Evolutionary conservation across 129 eudicot species (phyloP).

Genomic region (Rutidosis leptorrhynchoides): DNA sequence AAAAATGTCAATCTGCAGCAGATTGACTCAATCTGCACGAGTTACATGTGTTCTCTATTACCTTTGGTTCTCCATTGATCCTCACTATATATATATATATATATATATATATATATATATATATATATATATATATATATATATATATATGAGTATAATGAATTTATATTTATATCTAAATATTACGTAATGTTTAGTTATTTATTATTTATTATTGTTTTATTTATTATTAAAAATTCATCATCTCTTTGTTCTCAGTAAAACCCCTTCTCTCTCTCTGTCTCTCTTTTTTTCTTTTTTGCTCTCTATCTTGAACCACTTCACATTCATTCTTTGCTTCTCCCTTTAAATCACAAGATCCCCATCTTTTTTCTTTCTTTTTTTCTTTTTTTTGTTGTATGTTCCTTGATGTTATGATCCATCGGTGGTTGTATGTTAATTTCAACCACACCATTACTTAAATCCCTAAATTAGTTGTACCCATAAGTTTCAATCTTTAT

Average conservation of each 20-base stretch:
- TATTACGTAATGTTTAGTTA: too few species aligned
- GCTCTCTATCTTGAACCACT: slow-evolving; percentile 46
- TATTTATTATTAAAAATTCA: too few species aligned
- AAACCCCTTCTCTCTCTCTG: slow-evolving; percentile 9
- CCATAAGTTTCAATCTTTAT: slow-evolving; percentile 15
- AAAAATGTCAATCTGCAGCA: too few species aligned
- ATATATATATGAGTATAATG: too few species aligned
- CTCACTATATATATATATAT: too few species aligned
- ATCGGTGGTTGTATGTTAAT: slow-evolving; percentile 24
- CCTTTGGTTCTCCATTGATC: too few species aligned
- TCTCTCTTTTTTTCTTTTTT: slow-evolving; percentile 32
- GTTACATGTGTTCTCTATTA: too few species aligned
- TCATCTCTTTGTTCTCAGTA: slow-evolving; percentile 24
- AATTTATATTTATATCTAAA: too few species aligned
- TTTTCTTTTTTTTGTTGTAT: slow-evolving; percentile 26
- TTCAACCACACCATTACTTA: slow-evolving; percentile 34
- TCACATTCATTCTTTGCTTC: slow-evolving; percentile 90
- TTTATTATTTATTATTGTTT: too few species aligned
- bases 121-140: too few species aligned
- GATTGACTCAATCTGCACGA: too few species aligned
- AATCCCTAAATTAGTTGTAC: slow-evolving; percentile 11
- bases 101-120: too few species aligned
- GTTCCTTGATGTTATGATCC: slow-evolving; percentile 22
- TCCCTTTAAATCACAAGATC: slow-evolving; percentile 89
- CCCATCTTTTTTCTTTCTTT: slow-evolving; percentile 42